Evolutionary conservation across 306 rosid genomes (phyloP).

Genomic region (Vicia faba): DNA sequence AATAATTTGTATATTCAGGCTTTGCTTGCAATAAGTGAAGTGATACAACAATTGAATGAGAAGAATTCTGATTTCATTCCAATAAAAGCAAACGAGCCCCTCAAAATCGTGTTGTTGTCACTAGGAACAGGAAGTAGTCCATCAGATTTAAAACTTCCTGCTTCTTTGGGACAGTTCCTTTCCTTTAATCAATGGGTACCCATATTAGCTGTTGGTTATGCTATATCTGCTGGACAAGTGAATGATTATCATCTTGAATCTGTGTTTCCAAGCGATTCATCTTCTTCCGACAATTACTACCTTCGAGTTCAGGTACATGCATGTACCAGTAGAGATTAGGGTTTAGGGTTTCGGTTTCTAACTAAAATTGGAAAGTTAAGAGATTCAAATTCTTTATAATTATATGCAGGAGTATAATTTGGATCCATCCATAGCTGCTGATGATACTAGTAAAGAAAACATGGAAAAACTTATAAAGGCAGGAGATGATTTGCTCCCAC

Average conservation of each 20-base stretch:
- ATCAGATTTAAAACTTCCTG: neutral
- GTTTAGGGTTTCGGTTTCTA: too few species aligned
- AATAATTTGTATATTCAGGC: constrained; percentile 41
- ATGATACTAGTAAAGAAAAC: constrained; percentile 45
- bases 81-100: neutral
- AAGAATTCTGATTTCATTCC: constrained; percentile 5
- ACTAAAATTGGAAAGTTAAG: too few species aligned
- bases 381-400: too few species aligned
- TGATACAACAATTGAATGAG: constrained; percentile 44
- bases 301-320: neutral
- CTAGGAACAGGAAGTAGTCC: neutral
- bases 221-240: neutral
- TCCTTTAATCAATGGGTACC: neutral
- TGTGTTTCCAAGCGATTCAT: neutral
- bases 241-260: constrained; percentile 1
- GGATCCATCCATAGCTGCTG: constrained; percentile 33
- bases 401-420: constrained; percentile 56
- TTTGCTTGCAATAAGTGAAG: constrained; percentile 59
- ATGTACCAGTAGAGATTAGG: too few species aligned
- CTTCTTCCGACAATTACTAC: constrained; percentile 1
- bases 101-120: constrained; percentile 1
- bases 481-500: constrained; percentile 43
- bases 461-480: constrained; percentile 50
- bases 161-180: accelerated
- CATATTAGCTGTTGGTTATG: accelerated